Percentiles rank a stretch among this genome's conserved stretches.
phyloP scores from a whole-genome alignment of 495 filamentous ascomycete genomes.

The Penicillium parvum region DNA sequence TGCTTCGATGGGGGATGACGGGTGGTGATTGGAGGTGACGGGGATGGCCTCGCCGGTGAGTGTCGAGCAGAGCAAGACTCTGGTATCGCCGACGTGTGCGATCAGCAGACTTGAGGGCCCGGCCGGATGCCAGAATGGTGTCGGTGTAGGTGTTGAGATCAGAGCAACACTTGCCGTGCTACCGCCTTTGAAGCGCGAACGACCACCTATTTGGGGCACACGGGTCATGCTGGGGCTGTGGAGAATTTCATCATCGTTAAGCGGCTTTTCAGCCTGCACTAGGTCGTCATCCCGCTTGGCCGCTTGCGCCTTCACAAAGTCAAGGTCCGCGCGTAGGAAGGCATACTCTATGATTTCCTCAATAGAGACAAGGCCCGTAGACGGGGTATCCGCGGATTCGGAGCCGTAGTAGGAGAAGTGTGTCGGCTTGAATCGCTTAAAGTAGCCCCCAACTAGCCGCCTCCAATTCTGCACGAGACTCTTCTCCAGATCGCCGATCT shows the following conservation, averaged over 20 bases:
- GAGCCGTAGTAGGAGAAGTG: conserved; percentile 47
- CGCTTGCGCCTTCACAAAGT: conserved; percentile 85
- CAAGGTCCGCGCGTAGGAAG: conserved; percentile 85
- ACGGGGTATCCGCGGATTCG: conserved; percentile 8
- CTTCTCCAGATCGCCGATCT: conserved; percentile 52
- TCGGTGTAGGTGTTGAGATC: conserved; percentile 84
- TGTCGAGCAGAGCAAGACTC: conserved; percentile 81
- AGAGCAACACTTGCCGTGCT: conserved; percentile 85
- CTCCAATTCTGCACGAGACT: conserved; percentile 73
- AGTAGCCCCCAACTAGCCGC: conserved; percentile 87
- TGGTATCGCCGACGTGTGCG: conserved; percentile 90
- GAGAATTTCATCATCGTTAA: conserved; percentile 77
- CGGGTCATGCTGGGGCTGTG: conserved; percentile 57
- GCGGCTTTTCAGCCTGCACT: conserved; percentile 61
- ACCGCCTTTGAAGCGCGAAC: conserved; percentile 81
- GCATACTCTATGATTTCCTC: conserved; percentile 70
- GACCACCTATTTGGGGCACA: conserved; percentile 59
- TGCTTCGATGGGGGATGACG: conserved; percentile 77
- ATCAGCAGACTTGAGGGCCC: conserved; percentile 78
- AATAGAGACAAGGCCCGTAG: conserved; percentile 33
- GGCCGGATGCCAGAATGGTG: conserved; percentile 91
- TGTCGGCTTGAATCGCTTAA: conserved; percentile 76
- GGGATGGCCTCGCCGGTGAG: conserved; percentile 71
- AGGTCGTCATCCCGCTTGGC: conserved; percentile 66
- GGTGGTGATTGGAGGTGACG: conserved; percentile 84